Evolutionary conservation across 139 green algal genomes (phyloP).

Genomic region (Diplosphaera chodatii): DNA sequence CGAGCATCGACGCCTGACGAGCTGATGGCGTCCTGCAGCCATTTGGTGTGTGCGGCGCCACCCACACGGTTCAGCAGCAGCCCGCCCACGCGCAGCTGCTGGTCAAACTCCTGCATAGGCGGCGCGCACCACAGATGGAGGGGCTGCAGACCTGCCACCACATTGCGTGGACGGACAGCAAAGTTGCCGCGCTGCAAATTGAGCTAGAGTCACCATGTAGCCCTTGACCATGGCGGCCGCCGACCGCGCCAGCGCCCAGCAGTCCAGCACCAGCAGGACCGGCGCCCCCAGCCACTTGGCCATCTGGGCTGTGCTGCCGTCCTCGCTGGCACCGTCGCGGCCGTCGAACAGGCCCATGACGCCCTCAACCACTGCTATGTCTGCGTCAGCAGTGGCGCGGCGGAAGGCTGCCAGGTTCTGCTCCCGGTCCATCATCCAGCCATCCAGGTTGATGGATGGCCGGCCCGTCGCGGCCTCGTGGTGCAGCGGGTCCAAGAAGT

Average conservation of each 20-base stretch:
- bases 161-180: too few relatives aligned
- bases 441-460: slow-evolving; percentile 75
- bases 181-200: too few relatives aligned
- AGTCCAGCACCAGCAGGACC: slow-evolving; percentile 82
- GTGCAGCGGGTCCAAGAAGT: slow-evolving; percentile 68
- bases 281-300: slow-evolving; percentile 72
- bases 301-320: slow-evolving; percentile 71
- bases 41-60: slow-evolving; percentile 42
- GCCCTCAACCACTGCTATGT: slow-evolving; percentile 79
- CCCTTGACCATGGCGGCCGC: slow-evolving; percentile 63
- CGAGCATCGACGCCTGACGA: slow-evolving; percentile 25
- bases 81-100: slow-evolving; percentile 49
- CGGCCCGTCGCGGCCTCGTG: slow-evolving; percentile 61
- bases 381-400: slow-evolving; percentile 33
- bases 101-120: slow-evolving; percentile 66
- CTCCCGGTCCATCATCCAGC: slow-evolving; percentile 67
- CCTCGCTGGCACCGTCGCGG: slow-evolving; percentile 48
- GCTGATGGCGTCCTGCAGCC: slow-evolving; percentile 51
- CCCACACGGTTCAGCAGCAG: slow-evolving; percentile 72
- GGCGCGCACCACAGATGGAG: too few relatives aligned
- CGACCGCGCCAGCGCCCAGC: slow-evolving; percentile 40
- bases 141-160: too few relatives aligned
- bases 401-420: slow-evolving; percentile 38
- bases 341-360: slow-evolving; percentile 80
- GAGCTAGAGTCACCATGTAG: slow-evolving; percentile 29